A percentile compares a stretch with the other conserved stretches of the same genome.
Evolutionary conservation across 257 asterid species (phyloP).

Genomic region (Prunella vulgaris): DNA sequence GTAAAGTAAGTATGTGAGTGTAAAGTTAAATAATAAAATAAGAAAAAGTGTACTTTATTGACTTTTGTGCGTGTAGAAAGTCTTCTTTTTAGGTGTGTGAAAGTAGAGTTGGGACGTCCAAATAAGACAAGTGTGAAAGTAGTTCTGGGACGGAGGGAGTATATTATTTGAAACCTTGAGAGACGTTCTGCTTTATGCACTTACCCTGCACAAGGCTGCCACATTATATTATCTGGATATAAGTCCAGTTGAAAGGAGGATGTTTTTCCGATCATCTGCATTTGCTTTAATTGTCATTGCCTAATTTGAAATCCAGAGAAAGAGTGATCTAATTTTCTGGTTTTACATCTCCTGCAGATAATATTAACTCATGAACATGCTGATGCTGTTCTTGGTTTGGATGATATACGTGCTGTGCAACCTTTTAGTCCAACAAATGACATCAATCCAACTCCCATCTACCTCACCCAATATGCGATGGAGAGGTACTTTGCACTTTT

Average conservation of each 20-base stretch:
- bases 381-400: slow-evolving; percentile 98
- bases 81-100: no score
- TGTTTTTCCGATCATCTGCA: neutral
- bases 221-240: neutral
- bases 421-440: slow-evolving; percentile 89
- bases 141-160: no score
- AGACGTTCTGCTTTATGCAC: neutral
- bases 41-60: no score
- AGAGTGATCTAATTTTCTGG: slow-evolving; percentile 6
- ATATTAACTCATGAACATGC: slow-evolving; percentile 98
- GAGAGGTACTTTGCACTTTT: slow-evolving; percentile 52
- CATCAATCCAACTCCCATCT: slow-evolving; percentile 80
- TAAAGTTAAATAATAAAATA: no score
- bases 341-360: slow-evolving; percentile 49
- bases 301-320: neutral
- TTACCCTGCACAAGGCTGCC: neutral
- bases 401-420: slow-evolving; percentile 88
- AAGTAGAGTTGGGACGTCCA: no score
- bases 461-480: slow-evolving; percentile 72
- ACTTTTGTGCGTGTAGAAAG: no score
- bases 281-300: slow-evolving; percentile 1
- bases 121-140: no score
- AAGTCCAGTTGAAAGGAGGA: neutral
- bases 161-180: neutral
- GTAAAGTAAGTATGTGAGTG: no score